Evolutionary conservation across 352 stramenopile genomes (phyloP), one percentile per base, ranked within the genome.

Genomic region (Phytopythium boreale): DNA sequence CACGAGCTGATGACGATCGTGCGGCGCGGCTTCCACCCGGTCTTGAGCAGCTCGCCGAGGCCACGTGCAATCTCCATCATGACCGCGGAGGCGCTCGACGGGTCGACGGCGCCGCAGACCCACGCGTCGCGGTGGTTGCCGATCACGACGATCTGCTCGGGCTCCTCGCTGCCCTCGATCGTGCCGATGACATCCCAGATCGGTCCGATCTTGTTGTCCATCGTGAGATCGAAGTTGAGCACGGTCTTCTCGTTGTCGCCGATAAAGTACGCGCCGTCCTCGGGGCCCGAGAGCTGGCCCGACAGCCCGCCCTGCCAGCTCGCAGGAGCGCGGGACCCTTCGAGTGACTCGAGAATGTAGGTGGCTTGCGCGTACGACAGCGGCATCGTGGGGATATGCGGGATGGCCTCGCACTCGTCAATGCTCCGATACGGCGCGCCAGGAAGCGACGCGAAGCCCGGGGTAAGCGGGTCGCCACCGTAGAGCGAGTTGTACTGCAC

Each of bases 181-280:
- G 74, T 87, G 37, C 80, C 87, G 34, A 97, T 88, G 14, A 97
- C 88, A 62, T 97, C 93, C 85, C 88, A 94, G 56, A 97, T 91
- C 12, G 76, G 66, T 1, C 72, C 75, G 2, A 91, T 64, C 17
- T 74, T 67, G 75, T 96, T 96, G 69, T 96, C 72, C 51, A 94
- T 87, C 0, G 74, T 64, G 8, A 97, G 31, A 27, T 84, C 72
- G 22, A 96, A 59, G 57, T 81, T 77, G 17, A 84, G 52, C 22
- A 76, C 61, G 26, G 79, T 78, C 14, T 80, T 71, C 1, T 68
- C 68, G 31, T 89, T 77, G 36, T 84, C 71, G 22, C 89, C 90
- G 10, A 97, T 62, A 24, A 66, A 72, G 67, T 97, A 97, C 15
- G 82, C 84, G 71, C 93, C 86, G 36, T 95, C 68, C 34, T 68